Conservation (phyloP, 2,329 filamentous ascomycete genomes). For the Aspergillus amoenus region DNA sequence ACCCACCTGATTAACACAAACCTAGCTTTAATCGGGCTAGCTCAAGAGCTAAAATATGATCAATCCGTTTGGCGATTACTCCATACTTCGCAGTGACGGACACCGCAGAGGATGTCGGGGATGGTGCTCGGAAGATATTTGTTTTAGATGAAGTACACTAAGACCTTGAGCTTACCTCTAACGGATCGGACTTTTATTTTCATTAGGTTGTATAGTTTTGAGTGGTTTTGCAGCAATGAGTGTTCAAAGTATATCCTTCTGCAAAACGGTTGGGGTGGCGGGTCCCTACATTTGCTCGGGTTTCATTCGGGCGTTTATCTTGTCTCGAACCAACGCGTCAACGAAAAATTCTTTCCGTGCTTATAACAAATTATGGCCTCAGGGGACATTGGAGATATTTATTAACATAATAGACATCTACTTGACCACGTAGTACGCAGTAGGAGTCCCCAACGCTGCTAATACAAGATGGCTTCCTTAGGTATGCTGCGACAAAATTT, state of each 20-base stretch:
- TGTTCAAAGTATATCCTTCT: neutral
- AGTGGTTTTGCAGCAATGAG: neutral
- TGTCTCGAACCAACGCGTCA: neutral
- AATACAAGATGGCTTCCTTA: neutral
- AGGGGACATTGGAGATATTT: neutral
- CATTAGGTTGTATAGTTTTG: neutral
- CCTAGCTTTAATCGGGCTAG: neutral
- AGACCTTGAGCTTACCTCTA: no score
- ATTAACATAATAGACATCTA: neutral
- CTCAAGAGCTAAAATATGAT: conserved; percentile 6
- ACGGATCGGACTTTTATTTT: neutral
- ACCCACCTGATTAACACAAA: neutral
- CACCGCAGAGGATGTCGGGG: neutral
- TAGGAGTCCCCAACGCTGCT: neutral
- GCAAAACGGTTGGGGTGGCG: neutral
- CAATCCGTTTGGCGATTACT: neutral
- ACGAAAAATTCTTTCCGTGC: no score
- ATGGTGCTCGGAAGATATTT: neutral
- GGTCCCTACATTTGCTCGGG: no score
- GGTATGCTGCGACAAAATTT: neutral
- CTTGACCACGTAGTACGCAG: neutral
- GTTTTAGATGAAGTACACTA: no score
- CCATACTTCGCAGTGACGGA: neutral
- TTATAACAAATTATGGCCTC: no score
- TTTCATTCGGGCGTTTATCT: neutral